Base-by-base conservation (phyloP, 768 basidiomycete species). In the Cubamyces lactineus region DNA sequence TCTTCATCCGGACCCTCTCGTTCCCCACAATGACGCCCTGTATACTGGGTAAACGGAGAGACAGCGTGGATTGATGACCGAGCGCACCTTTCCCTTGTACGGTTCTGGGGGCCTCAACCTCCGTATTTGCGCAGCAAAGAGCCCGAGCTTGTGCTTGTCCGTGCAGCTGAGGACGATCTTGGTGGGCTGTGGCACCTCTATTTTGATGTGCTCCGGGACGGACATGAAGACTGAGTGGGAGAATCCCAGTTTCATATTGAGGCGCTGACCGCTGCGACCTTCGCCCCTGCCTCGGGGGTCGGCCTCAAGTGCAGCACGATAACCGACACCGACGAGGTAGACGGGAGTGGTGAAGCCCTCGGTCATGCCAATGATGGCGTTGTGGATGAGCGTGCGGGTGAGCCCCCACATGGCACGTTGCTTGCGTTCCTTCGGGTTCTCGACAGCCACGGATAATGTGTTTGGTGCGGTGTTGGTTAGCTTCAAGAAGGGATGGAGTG, bases 391-490 rank as follows among this genome's bases (percentile, higher is more conserved):
- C 0, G 94, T 90, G 55, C 96, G 86, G 15, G 93, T 96, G 47
- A 92, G 86, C n/a, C 96, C 96, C 96, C 96, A 98, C 82, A 92
- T 89, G 60, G 89, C 84, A 45, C 92, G 86, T 74, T 98, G 96
- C 54, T 84, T 77, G 73, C 92, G 91, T 53, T 85, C 72, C 43
- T 81, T 78, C 1, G 89, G 79, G 69, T 94, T 80, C 66, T 89
- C 82, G 19, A 84, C 78, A 24, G 72, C 47, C 38, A 82, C 72
- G 5, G 75, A 64, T 40, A 83, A 62, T 1, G 73, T 70, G 24
- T 75, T 65, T 5, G 73, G 70, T 28, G 75, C 66, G 34, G 71
- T 72, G 54, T 75, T 74, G 7, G 72, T 63, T 58, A 83, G 70
- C 26, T 69, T 68, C 73, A 86, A 78, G 69, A 78, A 82, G 1